These are phyloP conservation scores for Aureobasidium sp. DNA, from an alignment of 2,329 filamentous ascomycete genomes.

Conservation along the genomic window DNA sequence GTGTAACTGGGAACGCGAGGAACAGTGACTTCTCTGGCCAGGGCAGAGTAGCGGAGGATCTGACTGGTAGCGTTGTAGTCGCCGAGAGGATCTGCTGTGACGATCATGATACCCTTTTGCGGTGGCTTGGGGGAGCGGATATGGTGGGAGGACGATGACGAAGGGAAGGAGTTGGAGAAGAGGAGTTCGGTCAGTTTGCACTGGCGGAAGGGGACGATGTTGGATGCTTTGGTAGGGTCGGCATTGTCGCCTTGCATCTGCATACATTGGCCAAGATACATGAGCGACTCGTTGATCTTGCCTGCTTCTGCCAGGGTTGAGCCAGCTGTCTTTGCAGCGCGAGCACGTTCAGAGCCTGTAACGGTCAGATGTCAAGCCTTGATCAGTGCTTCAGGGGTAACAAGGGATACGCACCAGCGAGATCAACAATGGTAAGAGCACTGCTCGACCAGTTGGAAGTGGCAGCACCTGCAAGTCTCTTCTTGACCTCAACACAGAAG, in stretches of 20 bases:
- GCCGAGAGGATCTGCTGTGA: constrained; percentile 83
- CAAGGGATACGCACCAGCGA: constrained; percentile 55
- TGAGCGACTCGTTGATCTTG: constrained; percentile 96
- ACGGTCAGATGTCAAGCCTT: constrained; percentile 15
- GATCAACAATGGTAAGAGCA: constrained; percentile 78
- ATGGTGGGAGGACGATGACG: constrained; percentile 37
- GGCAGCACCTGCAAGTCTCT: constrained; percentile 47
- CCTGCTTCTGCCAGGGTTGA: constrained; percentile 89
- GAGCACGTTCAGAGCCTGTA: constrained; percentile 71
- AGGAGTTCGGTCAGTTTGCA: constrained; percentile 46
- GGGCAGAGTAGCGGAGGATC: constrained; percentile 85
- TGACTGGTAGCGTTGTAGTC: constrained; percentile 97
- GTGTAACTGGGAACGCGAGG: constrained; percentile 79
- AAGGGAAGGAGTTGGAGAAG: constrained; percentile 41
- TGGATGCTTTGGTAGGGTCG: constrained; percentile 33
- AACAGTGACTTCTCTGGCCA: constrained; percentile 87
- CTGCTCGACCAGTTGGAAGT: constrained; percentile 63
- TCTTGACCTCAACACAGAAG: constrained; percentile 92
- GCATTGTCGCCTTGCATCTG: constrained; percentile 85
- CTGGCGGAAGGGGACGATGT: constrained; percentile 65
- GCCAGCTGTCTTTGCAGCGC: constrained; percentile 88
- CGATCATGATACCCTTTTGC: constrained; percentile 90
- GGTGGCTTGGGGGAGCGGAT: constrained; percentile 49
- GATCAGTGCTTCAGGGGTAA: neutral
- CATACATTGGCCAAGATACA: constrained; percentile 95